These are phyloP conservation scores for Cryptomeria japonica DNA, from an alignment of 75 land plant genomes.

Conservation along the genomic window DNA sequence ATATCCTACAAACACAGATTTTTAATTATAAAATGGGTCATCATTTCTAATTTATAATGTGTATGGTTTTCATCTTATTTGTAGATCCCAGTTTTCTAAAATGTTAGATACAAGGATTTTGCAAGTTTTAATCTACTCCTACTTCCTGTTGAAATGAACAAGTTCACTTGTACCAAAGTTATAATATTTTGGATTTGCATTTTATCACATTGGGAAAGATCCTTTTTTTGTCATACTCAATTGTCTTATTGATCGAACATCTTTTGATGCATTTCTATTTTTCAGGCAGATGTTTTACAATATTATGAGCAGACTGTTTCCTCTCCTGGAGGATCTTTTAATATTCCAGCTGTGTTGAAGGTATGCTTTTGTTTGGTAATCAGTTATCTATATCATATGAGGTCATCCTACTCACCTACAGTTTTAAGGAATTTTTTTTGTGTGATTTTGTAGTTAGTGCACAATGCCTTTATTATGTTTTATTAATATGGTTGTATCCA, in stretches of 20 bases:
- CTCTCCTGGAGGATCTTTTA: constrained; percentile 74
- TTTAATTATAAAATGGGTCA: background rate
- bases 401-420: background rate
- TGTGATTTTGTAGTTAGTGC: background rate
- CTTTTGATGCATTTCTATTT: background rate
- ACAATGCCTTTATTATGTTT: no score
- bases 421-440: background rate
- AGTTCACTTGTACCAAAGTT: background rate
- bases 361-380: constrained; percentile 31
- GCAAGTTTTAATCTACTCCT: background rate
- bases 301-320: constrained; percentile 93
- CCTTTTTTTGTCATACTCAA: background rate
- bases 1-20: background rate
- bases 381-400: background rate
- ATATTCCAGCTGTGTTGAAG: constrained; percentile 92
- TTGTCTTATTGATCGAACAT: background rate
- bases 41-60: background rate
- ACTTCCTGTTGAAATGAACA: background rate
- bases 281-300: constrained; percentile 95
- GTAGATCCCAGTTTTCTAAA: background rate
- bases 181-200: background rate
- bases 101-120: background rate
- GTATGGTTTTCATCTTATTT: constrained; percentile 7
- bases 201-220: background rate
- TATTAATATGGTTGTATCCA: no score